phyloP scores from a whole-genome alignment of 495 filamentous ascomycete species.

The Podospora australis region DNA sequence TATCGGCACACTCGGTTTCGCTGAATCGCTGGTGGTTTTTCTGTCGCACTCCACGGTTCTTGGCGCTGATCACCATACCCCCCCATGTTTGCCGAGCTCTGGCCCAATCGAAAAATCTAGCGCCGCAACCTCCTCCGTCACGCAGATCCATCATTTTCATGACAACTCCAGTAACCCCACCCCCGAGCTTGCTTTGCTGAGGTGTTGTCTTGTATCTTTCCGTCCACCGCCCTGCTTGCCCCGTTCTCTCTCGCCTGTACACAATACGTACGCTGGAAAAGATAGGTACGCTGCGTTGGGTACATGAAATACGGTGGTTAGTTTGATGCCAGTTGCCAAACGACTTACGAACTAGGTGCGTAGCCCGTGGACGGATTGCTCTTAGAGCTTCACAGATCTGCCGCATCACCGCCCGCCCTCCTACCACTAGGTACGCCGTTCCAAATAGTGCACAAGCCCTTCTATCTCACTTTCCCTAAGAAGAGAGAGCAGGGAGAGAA shows the following conservation, averaged over 20 bases:
- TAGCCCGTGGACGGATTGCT: too few relatives aligned
- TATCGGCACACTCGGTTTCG: not conserved
- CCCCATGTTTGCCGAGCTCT: not conserved
- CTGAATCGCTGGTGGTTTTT: not conserved
- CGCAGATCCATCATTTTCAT: not conserved
- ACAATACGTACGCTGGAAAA: too few relatives aligned
- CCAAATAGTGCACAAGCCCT: too few relatives aligned
- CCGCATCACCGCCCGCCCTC: not conserved
- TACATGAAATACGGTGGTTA: not conserved
- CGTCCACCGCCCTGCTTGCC: not conserved
- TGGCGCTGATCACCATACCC: constrained; percentile 1
- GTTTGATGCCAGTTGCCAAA: not conserved
- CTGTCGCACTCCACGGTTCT: constrained; percentile 1
- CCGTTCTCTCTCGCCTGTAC: not conserved
- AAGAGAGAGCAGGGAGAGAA: too few relatives aligned
- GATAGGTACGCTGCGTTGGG: not conserved
- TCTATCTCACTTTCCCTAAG: too few relatives aligned
- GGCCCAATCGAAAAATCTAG: constrained; percentile 1
- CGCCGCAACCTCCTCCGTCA: not conserved
- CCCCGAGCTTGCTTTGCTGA: not conserved
- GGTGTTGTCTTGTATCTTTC: not conserved
- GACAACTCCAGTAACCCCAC: constrained; percentile 1
- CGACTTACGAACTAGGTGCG: too few relatives aligned
- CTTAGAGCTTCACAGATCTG: not conserved
- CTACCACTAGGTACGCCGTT: too few relatives aligned